A percentile compares a stretch with the other conserved stretches of the same genome.
Conservation (phyloP, 1,139 yeast genomes). For the Saccharomycopsis hybrid region DNA sequence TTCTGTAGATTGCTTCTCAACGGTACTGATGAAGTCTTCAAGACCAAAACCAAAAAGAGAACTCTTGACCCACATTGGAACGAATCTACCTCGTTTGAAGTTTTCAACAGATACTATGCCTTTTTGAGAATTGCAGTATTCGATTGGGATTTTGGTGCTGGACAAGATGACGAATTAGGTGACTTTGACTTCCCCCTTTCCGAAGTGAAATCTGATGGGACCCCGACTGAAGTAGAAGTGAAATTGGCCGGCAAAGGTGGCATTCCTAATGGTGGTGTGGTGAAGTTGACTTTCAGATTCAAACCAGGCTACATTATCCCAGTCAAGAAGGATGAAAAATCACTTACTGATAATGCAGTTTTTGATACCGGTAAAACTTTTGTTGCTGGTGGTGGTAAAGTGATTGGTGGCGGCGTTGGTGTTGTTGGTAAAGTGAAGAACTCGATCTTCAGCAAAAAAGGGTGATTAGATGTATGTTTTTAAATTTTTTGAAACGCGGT, state of each 20-base stretch:
- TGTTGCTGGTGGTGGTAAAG: conserved; percentile 36
- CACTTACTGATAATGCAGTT: conserved; percentile 31
- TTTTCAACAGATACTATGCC: conserved; percentile 57
- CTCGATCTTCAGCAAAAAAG: conserved; percentile 31
- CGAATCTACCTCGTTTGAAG: conserved; percentile 45
- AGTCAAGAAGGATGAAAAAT: conserved; percentile 30
- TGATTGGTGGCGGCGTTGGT: conserved; percentile 38
- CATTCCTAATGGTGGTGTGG: conserved; percentile 55
- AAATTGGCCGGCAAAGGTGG: conserved; percentile 41
- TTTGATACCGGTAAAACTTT: conserved; percentile 31
- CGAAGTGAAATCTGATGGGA: conserved; percentile 49
- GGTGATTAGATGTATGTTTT: no score
- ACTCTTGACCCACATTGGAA: conserved; percentile 87
- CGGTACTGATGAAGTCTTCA: conserved; percentile 52
- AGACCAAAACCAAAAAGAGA: conserved; percentile 76
- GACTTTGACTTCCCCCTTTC: conserved; percentile 52
- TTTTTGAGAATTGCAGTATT: conserved; percentile 49
- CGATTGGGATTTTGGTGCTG: conserved; percentile 94
- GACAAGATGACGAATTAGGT: conserved; percentile 77
- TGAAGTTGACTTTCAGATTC: conserved; percentile 55
- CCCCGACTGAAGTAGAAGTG: conserved; percentile 45
- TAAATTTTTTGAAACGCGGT: not conserved
- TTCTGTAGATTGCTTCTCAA: conserved; percentile 63
- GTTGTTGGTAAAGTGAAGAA: conserved; percentile 35
- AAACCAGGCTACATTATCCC: conserved; percentile 57